A percentile compares a stretch with the other conserved stretches of the same genome.
phyloP scores from a whole-genome alignment of 139 green algal species.

The Ettlia oleoabundans region DNA sequence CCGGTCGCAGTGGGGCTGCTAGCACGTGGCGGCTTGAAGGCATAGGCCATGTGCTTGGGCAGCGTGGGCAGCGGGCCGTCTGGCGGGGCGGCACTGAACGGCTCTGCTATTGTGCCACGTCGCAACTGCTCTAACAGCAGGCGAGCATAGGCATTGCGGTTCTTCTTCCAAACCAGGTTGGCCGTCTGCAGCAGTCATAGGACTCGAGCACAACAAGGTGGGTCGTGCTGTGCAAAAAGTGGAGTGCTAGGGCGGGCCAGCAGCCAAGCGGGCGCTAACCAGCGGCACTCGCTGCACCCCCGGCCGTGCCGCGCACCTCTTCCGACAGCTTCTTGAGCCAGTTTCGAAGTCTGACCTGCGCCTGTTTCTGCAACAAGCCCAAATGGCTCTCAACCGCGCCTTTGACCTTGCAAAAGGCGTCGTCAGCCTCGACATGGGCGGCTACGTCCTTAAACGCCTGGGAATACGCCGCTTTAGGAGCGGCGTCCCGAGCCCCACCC shows the following conservation, averaged over 20 bases:
- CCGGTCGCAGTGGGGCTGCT: background rate
- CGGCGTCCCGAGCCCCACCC: background rate
- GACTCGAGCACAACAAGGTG: too few species aligned
- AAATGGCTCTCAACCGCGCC: slow-evolving; percentile 31
- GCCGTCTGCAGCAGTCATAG: slow-evolving; percentile 22
- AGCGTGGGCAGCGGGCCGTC: slow-evolving; percentile 61
- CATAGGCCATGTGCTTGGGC: slow-evolving; percentile 44
- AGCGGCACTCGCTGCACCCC: too few species aligned
- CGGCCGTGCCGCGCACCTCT: slow-evolving; percentile 36
- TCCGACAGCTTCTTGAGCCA: slow-evolving; percentile 69
- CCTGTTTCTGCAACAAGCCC: slow-evolving; percentile 36
- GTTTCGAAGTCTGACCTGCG: slow-evolving; percentile 50
- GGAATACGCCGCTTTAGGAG: background rate
- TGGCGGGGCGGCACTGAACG: slow-evolving; percentile 58
- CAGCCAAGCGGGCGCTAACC: too few species aligned
- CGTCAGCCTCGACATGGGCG: slow-evolving; percentile 14
- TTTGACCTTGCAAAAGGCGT: slow-evolving; percentile 11
- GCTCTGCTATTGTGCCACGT: slow-evolving; percentile 54
- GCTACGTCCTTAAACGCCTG: slow-evolving; percentile 17
- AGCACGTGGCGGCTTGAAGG: slow-evolving; percentile 18
- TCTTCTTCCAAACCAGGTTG: slow-evolving; percentile 72
- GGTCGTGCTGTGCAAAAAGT: too few species aligned
- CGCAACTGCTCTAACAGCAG: slow-evolving; percentile 75
- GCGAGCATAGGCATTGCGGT: slow-evolving; percentile 67
- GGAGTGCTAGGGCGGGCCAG: too few species aligned